Conservation (phyloP, 75 land plant species). For the Selaginella tamariscina region DNA sequence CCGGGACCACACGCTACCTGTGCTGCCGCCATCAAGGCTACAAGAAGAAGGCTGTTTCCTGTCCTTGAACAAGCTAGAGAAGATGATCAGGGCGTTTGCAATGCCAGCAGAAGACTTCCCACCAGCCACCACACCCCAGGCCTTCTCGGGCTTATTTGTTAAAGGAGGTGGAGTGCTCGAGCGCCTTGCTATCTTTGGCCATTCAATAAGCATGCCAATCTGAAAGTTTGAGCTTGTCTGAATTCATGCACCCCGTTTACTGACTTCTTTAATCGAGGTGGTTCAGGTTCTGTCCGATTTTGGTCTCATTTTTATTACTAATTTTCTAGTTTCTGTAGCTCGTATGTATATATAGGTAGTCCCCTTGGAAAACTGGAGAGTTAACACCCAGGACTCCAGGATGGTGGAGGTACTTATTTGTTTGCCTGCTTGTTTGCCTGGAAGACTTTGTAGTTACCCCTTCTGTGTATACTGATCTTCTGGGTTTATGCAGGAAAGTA, state of each 20-base stretch:
- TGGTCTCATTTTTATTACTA: background rate
- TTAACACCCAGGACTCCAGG: background rate
- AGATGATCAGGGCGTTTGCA: conserved; percentile 83
- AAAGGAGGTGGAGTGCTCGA: conserved; percentile 77
- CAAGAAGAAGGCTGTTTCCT: conserved; percentile 70
- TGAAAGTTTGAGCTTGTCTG: conserved; percentile 2
- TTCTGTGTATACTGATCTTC: background rate
- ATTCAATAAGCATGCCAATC: conserved; percentile 45
- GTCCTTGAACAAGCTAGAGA: conserved; percentile 78
- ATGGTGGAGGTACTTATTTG: background rate
- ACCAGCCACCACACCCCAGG: conserved; percentile 68
- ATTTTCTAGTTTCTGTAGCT: background rate
- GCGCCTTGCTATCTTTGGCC: conserved; percentile 89
- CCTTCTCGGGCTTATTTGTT: conserved; percentile 70
- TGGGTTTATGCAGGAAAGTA: background rate
- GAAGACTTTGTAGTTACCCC: background rate
- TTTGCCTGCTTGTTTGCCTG: background rate
- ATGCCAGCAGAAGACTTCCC: conserved; percentile 99
- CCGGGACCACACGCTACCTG: conserved; percentile 85
- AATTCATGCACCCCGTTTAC: background rate
- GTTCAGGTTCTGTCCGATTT: background rate
- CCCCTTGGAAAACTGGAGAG: background rate
- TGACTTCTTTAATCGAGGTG: background rate
- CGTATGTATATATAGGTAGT: background rate
- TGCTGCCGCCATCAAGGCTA: conserved; percentile 78